phyloP scores from a whole-genome alignment of 768 basidiomycete genomes.

The Tylopilus plumbeoviolaceoides region DNA sequence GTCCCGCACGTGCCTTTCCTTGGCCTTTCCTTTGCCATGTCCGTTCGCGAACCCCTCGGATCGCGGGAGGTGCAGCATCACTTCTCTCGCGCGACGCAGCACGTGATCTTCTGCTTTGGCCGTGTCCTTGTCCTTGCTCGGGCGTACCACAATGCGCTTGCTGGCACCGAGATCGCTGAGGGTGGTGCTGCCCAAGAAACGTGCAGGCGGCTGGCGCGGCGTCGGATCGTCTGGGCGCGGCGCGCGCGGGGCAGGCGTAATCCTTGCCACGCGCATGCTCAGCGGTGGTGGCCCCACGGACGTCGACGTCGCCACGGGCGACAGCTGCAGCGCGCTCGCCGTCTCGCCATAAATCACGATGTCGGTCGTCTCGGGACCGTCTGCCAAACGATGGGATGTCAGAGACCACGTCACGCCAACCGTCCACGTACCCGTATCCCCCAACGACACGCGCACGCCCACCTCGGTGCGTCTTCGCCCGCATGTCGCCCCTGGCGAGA shows the following conservation, averaged over 20 bases:
- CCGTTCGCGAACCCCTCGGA: slow-evolving; percentile 10
- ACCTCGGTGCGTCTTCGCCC: slow-evolving; percentile 38
- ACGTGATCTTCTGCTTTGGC: slow-evolving; percentile 27
- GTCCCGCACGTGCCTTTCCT: slow-evolving; percentile 1
- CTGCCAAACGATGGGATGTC: slow-evolving; percentile 29
- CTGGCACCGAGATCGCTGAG: slow-evolving; percentile 17
- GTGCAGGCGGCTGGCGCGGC: slow-evolving; percentile 59
- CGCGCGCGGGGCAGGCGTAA: slow-evolving; percentile 39
- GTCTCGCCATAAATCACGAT: slow-evolving; percentile 53
- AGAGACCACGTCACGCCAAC: not conserved
- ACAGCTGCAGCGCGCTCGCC: slow-evolving; percentile 13
- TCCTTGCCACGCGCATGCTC: slow-evolving; percentile 51
- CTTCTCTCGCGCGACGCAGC: slow-evolving; percentile 33
- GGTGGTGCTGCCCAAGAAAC: slow-evolving; percentile 15
- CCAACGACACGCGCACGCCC: slow-evolving; percentile 66
- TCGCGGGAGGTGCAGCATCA: slow-evolving; percentile 37
- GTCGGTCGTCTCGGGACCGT: slow-evolving; percentile 66
- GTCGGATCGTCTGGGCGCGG: slow-evolving; percentile 79
- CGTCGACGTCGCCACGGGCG: slow-evolving; percentile 17
- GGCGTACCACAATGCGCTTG: slow-evolving; percentile 20
- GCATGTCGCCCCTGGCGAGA: slow-evolving; percentile 18
- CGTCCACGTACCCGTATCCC: slow-evolving; percentile 52
- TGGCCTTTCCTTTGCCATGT: not conserved
- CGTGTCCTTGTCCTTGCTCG: slow-evolving; percentile 1
- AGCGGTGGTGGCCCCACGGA: slow-evolving; percentile 25